These are phyloP conservation scores for Aspergillus avenaceus DNA, from an alignment of 495 filamentous ascomycete genomes.

Conservation along the genomic window DNA sequence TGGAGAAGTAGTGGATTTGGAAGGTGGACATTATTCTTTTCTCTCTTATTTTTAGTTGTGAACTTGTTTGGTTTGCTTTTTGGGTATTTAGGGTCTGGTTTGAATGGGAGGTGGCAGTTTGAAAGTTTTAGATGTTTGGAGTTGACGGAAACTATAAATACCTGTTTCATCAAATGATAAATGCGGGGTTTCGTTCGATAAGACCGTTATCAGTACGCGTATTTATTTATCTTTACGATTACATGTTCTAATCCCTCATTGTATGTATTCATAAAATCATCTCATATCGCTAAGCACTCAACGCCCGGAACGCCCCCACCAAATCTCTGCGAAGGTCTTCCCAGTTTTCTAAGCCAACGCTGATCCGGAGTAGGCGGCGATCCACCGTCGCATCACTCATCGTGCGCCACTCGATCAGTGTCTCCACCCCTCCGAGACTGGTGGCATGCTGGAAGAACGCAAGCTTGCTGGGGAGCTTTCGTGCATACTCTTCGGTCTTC, in stretches of 20 bases:
- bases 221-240: neutral
- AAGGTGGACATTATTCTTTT: conserved; percentile 40
- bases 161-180: no score
- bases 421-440: conserved; percentile 89
- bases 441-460: conserved; percentile 91
- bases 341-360: conserved; percentile 82
- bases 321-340: conserved; percentile 81
- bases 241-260: neutral
- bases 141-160: no score
- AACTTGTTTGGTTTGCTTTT: neutral
- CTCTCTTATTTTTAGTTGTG: neutral
- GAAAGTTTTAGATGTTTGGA: no score
- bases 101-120: neutral
- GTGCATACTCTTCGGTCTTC: conserved; percentile 56
- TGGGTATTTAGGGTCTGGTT: neutral
- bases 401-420: conserved; percentile 65
- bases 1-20: conserved; percentile 84
- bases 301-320: conserved; percentile 53
- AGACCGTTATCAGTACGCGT: no score
- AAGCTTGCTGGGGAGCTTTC: conserved; percentile 69
- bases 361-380: conserved; percentile 69
- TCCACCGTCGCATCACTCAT: conserved; percentile 80
- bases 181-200: no score
- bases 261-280: no score
- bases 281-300: conserved; percentile 12